Evolutionary conservation across 768 basidiomycete genomes (phyloP), one percentile per base, ranked within the genome.

Genomic region (Trichaptum fuscoviolaceum): DNA sequence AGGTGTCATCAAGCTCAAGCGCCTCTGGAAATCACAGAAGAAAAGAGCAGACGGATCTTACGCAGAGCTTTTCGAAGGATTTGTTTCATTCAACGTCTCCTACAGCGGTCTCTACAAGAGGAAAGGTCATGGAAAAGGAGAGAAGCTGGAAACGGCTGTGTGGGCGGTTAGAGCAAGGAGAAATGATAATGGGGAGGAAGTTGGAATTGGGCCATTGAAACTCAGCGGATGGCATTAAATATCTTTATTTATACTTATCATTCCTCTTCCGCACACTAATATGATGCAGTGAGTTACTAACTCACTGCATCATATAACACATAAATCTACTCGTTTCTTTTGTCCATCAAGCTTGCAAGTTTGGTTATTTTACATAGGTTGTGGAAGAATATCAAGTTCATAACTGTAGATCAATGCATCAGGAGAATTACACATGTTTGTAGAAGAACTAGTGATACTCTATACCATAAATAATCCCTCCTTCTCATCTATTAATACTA

Each of bases 111-210:
- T 80, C 68, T 78, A 79, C 64, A 70, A 70, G 20, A 75, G 77
- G 63, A 77, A 73, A 30, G 80, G 77, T 7, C 77, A 80, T 34
- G 77, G 80, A 4, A 70, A 66, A 1, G 77, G 78, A 10, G 70
- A 74, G 20, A 72, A 63, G 35, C 67, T 69, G 63, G 72, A 70
- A 27, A 73, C 75, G 58, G 72, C 74, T 0, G 79, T 79, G 66
- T 81, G 79, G 79, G 79, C 75, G 34, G 75, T 80, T 18, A 70
- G 78, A 35, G 78, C 77, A 1, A 71, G 77, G 71, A 77, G 71
- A 63, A 72, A 75, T 58, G 71, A 73, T 20, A 67, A 67, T 26
- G 78, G 77, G 1, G 71, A 71, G 66, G 77, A 78, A 69, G 73
- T 79, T 8, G 77, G 78, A 23, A 63, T 78, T 25, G 76, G 73